A percentile compares a stretch with the other conserved stretches of the same genome.
phyloP scores from a whole-genome alignment of 306 rosid species.

The Prunus mume region DNA sequence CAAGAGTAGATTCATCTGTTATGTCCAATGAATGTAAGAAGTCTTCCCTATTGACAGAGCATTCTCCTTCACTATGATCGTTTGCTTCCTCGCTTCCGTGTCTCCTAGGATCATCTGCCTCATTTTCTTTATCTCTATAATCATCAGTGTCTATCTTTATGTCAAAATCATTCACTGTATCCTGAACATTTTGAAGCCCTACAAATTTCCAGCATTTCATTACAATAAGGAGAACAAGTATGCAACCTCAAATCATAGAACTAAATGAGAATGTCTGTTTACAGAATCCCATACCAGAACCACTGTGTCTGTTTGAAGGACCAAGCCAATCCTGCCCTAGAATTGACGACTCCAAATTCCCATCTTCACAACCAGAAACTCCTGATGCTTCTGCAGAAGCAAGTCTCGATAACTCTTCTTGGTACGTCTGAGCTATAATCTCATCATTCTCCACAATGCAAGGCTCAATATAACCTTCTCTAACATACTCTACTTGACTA shows the following conservation, averaged over 20 bases:
- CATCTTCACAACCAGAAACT: conserved; percentile 39
- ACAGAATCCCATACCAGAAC: conserved; percentile 36
- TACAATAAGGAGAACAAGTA: conserved; percentile 19
- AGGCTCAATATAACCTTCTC: conserved; percentile 62
- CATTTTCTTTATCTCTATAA: conserved; percentile 12
- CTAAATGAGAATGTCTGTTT: conserved; percentile 13
- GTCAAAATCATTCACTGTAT: conserved; percentile 25
- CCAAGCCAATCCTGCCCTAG: conserved; percentile 71
- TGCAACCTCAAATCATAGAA: neutral
- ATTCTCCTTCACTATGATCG: conserved; percentile 35
- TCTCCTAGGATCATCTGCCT: conserved; percentile 25
- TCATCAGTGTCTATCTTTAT: conserved; percentile 31
- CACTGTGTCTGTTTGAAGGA: conserved; percentile 41
- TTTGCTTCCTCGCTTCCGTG: conserved; percentile 13
- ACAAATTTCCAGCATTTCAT: conserved; percentile 30
- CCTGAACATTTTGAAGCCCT: conserved; percentile 47
- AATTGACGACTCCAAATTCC: conserved; percentile 49
- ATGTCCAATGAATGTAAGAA: conserved; percentile 53
- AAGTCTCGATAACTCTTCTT: conserved; percentile 69
- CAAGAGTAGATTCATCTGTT: conserved; percentile 73
- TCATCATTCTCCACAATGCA: conserved; percentile 68
- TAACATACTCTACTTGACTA: conserved; percentile 63
- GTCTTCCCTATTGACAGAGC: conserved; percentile 34
- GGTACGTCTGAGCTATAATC: conserved; percentile 81
- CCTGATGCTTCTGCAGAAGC: conserved; percentile 55